These are phyloP conservation scores for Orbilia quercus DNA, from an alignment of 2,329 filamentous ascomycete species.

Conservation along the genomic window DNA sequence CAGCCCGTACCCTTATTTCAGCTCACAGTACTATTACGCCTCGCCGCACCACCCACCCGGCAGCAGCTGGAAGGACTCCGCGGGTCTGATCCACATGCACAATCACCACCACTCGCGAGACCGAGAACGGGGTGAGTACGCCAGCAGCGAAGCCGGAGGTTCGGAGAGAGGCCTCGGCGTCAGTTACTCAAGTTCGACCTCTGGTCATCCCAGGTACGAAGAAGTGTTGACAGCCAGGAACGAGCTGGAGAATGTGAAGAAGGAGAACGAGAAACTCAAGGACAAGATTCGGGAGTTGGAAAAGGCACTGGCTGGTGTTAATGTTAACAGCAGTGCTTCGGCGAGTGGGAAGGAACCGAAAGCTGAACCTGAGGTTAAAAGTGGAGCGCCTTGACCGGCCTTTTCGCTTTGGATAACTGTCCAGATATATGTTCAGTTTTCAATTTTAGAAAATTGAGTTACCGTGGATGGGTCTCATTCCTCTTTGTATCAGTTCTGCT, in stretches of 20 bases:
- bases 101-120: slow-evolving; percentile 54
- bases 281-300: slow-evolving; percentile 73
- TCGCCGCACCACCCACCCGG: slow-evolving; percentile 39
- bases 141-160: slow-evolving; percentile 50
- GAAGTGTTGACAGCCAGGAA: slow-evolving; percentile 71
- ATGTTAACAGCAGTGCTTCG: not conserved
- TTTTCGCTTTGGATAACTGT: not conserved
- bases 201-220: slow-evolving; percentile 49
- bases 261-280: slow-evolving; percentile 74
- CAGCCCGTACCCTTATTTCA: slow-evolving; percentile 53
- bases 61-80: slow-evolving; percentile 52
- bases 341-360: slow-evolving; percentile 33
- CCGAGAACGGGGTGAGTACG: slow-evolving; percentile 52
- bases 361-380: slow-evolving; percentile 33
- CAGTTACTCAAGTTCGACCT: slow-evolving; percentile 34
- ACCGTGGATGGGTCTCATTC: too few relatives aligned
- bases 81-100: slow-evolving; percentile 38
- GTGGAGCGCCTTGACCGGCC: slow-evolving; percentile 39
- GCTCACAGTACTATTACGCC: slow-evolving; percentile 51
- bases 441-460: not conserved
- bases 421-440: too few relatives aligned
- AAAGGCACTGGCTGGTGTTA: slow-evolving; percentile 61
- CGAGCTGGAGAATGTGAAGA: slow-evolving; percentile 72
- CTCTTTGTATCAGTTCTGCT: too few relatives aligned
- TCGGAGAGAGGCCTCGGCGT: slow-evolving; percentile 48